A percentile compares a stretch with the other conserved stretches of the same genome.
These are phyloP conservation scores for Elongisporangium senticosum DNA, from an alignment of 352 stramenopile species.

Conservation along the genomic window DNA sequence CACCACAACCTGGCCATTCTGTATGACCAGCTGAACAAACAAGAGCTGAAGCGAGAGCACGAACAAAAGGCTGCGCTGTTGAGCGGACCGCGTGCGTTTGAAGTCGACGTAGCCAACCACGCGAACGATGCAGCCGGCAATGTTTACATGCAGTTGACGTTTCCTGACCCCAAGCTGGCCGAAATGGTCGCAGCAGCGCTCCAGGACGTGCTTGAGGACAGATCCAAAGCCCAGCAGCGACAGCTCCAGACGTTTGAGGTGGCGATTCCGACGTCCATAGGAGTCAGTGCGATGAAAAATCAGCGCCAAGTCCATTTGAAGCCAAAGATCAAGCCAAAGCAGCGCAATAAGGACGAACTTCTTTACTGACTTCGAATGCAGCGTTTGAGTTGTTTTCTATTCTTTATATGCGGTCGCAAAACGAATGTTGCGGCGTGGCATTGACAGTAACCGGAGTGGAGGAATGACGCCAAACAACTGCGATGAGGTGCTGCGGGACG, in stretches of 20 bases:
- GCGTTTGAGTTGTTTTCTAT: no score
- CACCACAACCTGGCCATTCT: slow-evolving; percentile 69
- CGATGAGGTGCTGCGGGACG: no score
- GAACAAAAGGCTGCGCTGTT: slow-evolving; percentile 24
- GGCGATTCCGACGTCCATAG: not conserved
- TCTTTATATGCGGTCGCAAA: no score
- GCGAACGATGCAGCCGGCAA: slow-evolving; percentile 42
- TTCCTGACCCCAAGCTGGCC: slow-evolving; percentile 30
- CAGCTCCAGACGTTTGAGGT: not conserved
- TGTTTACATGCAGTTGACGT: slow-evolving; percentile 52
- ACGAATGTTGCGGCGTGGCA: no score
- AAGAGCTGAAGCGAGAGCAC: slow-evolving; percentile 30
- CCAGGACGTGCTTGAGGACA: slow-evolving; percentile 17
- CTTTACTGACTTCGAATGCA: no score
- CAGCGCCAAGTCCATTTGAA: no score
- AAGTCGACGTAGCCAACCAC: slow-evolving; percentile 45
- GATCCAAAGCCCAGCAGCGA: not conserved
- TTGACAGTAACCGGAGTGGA: no score
- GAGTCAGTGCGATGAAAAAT: no score
- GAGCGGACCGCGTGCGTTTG: slow-evolving; percentile 27
- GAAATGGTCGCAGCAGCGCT: slow-evolving; percentile 31
- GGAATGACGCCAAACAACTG: no score
- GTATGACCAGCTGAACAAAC: slow-evolving; percentile 45
- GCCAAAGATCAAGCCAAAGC: no score
- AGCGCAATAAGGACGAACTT: no score